These are phyloP conservation scores for Moniliella sp. DNA, from an alignment of 1,284 basidiomycete genomes.

Conservation along the genomic window DNA sequence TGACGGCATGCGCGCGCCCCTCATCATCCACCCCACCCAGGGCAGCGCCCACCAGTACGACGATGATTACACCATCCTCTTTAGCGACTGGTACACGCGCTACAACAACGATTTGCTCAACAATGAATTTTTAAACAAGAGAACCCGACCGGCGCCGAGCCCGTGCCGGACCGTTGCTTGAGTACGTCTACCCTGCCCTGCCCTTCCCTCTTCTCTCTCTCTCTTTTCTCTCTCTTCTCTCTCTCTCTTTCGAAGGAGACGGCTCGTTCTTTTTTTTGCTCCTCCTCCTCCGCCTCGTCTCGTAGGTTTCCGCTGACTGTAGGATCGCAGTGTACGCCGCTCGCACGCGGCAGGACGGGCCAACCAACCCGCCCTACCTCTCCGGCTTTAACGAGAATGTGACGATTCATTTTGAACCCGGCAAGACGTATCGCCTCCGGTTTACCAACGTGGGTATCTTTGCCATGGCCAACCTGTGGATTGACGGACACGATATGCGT, in stretches of 20 bases:
- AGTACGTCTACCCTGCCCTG: not conserved
- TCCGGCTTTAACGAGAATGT: conserved; percentile 51
- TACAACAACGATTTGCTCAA: conserved; percentile 16
- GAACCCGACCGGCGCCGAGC: conserved; percentile 32
- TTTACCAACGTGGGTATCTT: conserved; percentile 51
- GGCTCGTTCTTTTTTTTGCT: too few relatives aligned
- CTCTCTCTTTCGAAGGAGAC: too few relatives aligned
- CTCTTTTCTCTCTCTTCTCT: too few relatives aligned
- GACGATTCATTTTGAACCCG: conserved; percentile 47
- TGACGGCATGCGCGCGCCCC: conserved; percentile 54
- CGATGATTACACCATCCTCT: conserved; percentile 65
- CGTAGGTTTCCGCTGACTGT: too few relatives aligned
- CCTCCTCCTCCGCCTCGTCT: too few relatives aligned
- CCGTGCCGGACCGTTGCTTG: conserved; percentile 6
- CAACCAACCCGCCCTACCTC: conserved; percentile 9
- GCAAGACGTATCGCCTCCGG: conserved; percentile 48
- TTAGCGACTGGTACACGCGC: conserved; percentile 49
- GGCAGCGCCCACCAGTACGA: conserved; percentile 48
- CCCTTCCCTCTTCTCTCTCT: too few relatives aligned
- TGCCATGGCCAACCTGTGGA: conserved; percentile 36
- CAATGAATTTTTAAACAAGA: conserved; percentile 46
- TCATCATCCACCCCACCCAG: conserved; percentile 46
- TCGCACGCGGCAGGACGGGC: conserved; percentile 40
- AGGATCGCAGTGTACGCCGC: conserved; percentile 72
- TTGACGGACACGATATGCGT: conserved; percentile 69